Percentiles rank a stretch among this genome's conserved stretches.
These are phyloP conservation scores for Myrmaecium sp. DNA, from an alignment of 2,329 filamentous ascomycete species.

Conservation along the genomic window DNA sequence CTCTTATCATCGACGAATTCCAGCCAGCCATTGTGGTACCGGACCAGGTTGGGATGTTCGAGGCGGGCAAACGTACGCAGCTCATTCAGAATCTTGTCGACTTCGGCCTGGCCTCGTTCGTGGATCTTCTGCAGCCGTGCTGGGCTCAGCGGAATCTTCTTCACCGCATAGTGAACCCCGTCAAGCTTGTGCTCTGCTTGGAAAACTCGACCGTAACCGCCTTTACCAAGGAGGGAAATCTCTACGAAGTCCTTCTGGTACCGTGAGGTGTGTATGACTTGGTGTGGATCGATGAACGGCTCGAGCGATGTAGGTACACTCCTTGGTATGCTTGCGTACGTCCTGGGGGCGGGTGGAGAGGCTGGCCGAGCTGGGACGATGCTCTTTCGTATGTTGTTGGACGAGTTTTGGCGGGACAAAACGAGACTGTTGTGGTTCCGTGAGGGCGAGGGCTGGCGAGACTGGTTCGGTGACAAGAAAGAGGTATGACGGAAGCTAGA, in stretches of 20 bases:
- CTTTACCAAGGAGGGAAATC: conserved; percentile 45
- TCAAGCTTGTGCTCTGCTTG: conserved; percentile 45
- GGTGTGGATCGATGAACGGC: conserved; percentile 12
- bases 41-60: conserved; percentile 49
- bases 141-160: conserved; percentile 43
- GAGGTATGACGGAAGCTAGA: conserved; percentile 1
- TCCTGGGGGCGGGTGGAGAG: too few relatives aligned
- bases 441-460: too few relatives aligned
- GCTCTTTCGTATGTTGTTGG: too few relatives aligned
- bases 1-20: conserved; percentile 22
- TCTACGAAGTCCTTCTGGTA: conserved; percentile 18
- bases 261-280: conserved; percentile 15
- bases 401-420: too few relatives aligned
- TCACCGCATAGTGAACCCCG: conserved; percentile 45
- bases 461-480: too few relatives aligned
- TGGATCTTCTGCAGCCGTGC: conserved; percentile 35
- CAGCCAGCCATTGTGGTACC: conserved; percentile 49
- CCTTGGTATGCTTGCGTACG: too few relatives aligned
- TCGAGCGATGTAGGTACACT: conserved; percentile 2
- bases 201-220: conserved; percentile 49
- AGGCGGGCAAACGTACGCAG: conserved; percentile 44
- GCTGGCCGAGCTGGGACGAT: too few relatives aligned
- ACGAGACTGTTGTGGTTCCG: too few relatives aligned
- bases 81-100: conserved; percentile 42
- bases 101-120: conserved; percentile 32